phyloP scores from a whole-genome alignment of 495 filamentous ascomycete species.

The Margaritispora aquatica region DNA sequence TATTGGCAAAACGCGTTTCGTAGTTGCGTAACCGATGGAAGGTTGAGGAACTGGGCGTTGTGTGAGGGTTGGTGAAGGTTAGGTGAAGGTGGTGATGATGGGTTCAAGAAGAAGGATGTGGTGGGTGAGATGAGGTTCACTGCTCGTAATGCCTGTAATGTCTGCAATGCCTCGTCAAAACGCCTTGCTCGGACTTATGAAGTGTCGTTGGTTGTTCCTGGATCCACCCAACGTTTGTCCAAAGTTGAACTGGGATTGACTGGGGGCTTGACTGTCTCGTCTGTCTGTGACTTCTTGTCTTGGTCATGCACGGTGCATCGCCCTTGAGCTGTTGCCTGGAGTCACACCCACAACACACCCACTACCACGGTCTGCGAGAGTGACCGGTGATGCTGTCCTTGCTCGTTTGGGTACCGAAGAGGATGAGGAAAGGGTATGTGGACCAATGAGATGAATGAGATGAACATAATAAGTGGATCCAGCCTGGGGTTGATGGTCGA shows the following conservation, averaged over 20 bases:
- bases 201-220: too few species aligned
- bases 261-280: too few species aligned
- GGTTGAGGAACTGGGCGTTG: conserved; percentile 2
- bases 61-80: neutral
- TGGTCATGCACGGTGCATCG: neutral
- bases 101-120: neutral
- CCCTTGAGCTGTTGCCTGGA: conserved; percentile 1
- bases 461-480: too few species aligned
- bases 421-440: neutral
- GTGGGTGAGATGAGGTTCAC: neutral
- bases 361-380: conserved; percentile 4
- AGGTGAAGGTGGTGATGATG: neutral
- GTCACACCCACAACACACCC: too few species aligned
- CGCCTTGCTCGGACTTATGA: conserved; percentile 1
- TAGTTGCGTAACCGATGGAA: conserved; percentile 3
- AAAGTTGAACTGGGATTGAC: too few species aligned
- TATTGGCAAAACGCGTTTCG: conserved; percentile 12
- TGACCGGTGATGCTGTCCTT: neutral
- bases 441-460: conserved; percentile 1
- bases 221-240: too few species aligned
- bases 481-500: too few species aligned
- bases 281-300: too few species aligned
- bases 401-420: neutral
- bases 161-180: neutral
- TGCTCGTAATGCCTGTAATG: too few species aligned